Conservation (phyloP, 208 protist species). For the Trypanosoma lewisi region DNA sequence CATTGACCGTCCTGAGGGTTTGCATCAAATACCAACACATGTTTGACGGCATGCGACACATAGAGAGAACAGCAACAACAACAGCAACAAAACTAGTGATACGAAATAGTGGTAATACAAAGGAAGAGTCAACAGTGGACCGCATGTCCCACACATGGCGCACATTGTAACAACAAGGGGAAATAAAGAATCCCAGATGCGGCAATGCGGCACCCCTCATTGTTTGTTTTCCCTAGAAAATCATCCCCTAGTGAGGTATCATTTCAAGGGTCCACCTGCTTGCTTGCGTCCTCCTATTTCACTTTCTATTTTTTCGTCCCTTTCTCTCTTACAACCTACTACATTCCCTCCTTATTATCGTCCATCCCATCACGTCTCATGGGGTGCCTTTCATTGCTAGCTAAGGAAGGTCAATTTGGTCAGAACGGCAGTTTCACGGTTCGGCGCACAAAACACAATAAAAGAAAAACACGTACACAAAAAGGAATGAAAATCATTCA, state of each 20-base stretch:
- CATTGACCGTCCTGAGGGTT: too few species aligned
- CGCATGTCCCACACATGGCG: neutral
- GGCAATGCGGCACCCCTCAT: neutral
- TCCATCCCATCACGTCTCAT: neutral
- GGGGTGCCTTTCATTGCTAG: neutral
- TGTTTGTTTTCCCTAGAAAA: neutral
- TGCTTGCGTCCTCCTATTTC: neutral
- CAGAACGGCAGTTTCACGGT: neutral
- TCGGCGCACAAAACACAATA: neutral
- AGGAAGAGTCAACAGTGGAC: neutral
- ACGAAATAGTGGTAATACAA: neutral
- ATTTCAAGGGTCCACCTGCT: neutral
- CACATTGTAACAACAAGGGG: neutral
- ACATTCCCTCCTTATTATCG: neutral
- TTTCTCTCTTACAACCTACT: too few species aligned
- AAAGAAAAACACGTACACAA: too few species aligned
- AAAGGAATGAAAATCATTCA: neutral
- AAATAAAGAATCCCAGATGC: neutral
- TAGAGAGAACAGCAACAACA: neutral
- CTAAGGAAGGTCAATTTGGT: neutral
- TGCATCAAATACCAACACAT: neutral
- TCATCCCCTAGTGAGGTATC: neutral
- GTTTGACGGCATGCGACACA: neutral
- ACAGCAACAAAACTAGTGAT: conserved; percentile 3
- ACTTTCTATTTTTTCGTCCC: neutral